Evolutionary conservation across 208 protist species (phyloP).

Genomic region (Leishmania turanica): DNA sequence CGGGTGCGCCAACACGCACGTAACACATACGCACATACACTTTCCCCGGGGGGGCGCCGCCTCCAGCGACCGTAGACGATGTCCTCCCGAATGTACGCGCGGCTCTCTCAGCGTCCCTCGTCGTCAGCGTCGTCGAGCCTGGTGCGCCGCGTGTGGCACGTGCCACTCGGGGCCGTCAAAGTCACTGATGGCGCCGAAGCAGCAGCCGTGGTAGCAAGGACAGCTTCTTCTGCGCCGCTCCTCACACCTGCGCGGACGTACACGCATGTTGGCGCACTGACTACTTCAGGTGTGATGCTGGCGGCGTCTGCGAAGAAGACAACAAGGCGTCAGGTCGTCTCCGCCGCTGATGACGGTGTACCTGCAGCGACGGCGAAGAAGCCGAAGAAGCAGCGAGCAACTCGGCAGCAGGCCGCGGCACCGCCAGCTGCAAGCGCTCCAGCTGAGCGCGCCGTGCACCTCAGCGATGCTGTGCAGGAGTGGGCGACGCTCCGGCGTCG

Average conservation of each 20-base stretch:
- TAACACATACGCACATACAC: no score
- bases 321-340: background rate
- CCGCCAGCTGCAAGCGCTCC: background rate
- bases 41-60: background rate
- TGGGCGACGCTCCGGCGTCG: conserved; percentile 16
- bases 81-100: background rate
- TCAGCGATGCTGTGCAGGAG: conserved; percentile 8
- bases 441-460: conserved; percentile 6
- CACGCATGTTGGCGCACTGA: background rate
- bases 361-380: background rate
- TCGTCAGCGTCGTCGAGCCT: background rate
- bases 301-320: background rate
- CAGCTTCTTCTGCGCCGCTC: background rate
- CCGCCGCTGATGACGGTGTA: background rate
- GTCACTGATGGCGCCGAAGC: background rate
- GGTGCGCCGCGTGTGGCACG: background rate
- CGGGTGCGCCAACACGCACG: background rate
- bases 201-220: no score
- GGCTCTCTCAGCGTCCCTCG: background rate
- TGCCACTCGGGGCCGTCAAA: background rate
- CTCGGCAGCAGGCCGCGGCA: background rate
- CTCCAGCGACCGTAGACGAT: background rate
- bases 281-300: background rate
- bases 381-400: background rate
- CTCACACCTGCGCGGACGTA: background rate